These are phyloP conservation scores for Plasmodium yoelii DNA, from an alignment of 169 alveolate species.

Conservation along the genomic window DNA sequence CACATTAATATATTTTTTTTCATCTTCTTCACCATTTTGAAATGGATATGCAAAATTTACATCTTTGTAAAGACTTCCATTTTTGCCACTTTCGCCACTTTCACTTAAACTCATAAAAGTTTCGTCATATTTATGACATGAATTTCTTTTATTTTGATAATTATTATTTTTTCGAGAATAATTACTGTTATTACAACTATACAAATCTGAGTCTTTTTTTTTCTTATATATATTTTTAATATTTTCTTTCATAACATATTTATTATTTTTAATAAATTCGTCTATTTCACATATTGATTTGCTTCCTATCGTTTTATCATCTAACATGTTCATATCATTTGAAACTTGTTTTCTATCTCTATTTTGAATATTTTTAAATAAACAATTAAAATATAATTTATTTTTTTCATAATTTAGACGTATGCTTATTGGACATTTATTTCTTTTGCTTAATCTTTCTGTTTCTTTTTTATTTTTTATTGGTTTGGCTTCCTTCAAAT, in stretches of 20 bases:
- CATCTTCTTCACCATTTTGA: too few species aligned
- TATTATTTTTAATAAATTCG: conserved; percentile 1
- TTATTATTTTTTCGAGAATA: background rate
- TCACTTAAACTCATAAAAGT: conserved; percentile 28
- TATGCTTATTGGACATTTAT: background rate
- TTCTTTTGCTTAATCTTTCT: background rate
- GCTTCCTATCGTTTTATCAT: background rate
- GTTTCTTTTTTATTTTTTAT: background rate
- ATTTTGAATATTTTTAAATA: conserved; percentile 10
- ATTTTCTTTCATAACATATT: conserved; percentile 6
- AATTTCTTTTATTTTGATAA: background rate
- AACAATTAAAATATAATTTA: conserved; percentile 21
- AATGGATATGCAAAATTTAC: too few species aligned
- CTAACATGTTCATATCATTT: background rate
- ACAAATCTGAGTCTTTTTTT: background rate
- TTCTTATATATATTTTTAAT: conserved; percentile 13
- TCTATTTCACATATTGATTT: background rate
- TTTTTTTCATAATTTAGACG: conserved; percentile 3
- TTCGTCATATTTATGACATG: conserved; percentile 4
- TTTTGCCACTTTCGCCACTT: background rate
- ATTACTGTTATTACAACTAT: background rate
- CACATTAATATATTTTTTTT: too few species aligned
- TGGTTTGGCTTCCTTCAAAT: background rate
- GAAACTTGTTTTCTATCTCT: background rate
- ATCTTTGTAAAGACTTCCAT: too few species aligned